phyloP scores from a whole-genome alignment of 495 filamentous ascomycete species.

The Aspergillus cavernicola region DNA sequence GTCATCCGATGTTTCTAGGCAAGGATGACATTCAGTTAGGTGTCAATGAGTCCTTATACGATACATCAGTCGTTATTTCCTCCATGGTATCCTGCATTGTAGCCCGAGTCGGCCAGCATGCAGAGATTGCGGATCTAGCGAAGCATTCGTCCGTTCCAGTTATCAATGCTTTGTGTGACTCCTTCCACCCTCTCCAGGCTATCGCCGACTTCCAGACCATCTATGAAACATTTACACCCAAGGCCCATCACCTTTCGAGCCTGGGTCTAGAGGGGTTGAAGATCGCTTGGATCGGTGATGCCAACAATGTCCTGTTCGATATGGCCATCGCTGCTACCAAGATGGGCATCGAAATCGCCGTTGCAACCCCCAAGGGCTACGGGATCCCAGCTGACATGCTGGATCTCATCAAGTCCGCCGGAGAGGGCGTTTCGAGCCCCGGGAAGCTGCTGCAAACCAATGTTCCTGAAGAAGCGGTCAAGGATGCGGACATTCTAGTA shows the following conservation, averaged over 20 bases:
- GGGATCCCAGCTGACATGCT: constrained; percentile 69
- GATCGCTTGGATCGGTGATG: constrained; percentile 93
- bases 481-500: constrained; percentile 82
- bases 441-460: constrained; percentile 70
- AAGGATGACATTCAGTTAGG: constrained; percentile 94
- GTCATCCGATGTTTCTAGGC: constrained; percentile 93
- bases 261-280: constrained; percentile 78
- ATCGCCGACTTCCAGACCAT: constrained; percentile 92
- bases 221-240: constrained; percentile 63
- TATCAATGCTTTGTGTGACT: constrained; percentile 88
- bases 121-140: constrained; percentile 74
- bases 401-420: constrained; percentile 60
- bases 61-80: constrained; percentile 84
- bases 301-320: constrained; percentile 96
- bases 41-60: constrained; percentile 89
- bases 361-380: constrained; percentile 83
- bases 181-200: constrained; percentile 87
- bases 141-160: constrained; percentile 81
- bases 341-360: constrained; percentile 76
- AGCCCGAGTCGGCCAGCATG: constrained; percentile 80
- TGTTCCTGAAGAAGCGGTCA: constrained; percentile 83
- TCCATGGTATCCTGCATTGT: constrained; percentile 91
- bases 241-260: constrained; percentile 38
- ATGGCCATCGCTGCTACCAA: constrained; percentile 81
- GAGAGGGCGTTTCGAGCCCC: constrained; percentile 48